Conservation (phyloP, 176 grass and related monocot genomes). For the Oryza officinalis region DNA sequence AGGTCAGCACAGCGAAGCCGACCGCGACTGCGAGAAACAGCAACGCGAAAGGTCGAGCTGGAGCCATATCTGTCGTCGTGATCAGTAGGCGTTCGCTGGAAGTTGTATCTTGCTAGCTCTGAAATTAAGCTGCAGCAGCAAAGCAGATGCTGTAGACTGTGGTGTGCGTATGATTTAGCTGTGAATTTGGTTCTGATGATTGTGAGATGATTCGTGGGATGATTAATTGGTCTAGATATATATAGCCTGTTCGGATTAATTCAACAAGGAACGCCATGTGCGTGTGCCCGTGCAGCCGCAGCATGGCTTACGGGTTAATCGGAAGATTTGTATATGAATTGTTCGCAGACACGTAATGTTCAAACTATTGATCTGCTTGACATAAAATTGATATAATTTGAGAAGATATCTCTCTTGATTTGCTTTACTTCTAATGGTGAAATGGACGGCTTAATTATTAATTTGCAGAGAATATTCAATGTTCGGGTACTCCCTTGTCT, state of each 20-base stretch:
- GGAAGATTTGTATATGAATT: neutral
- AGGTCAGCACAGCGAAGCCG: neutral
- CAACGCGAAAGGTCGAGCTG: neutral
- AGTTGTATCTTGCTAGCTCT: neutral
- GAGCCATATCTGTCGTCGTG: neutral
- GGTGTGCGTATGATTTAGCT: neutral
- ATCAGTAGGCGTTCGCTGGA: neutral
- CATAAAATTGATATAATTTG: neutral
- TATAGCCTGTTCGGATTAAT: neutral
- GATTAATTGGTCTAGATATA: neutral
- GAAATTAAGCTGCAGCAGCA: neutral
- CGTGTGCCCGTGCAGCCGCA: conserved; percentile 9
- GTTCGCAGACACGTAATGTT: conserved; percentile 3
- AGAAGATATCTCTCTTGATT: neutral
- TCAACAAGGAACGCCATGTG: neutral
- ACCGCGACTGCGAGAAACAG: neutral
- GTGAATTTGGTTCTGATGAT: neutral
- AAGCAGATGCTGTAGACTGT: neutral
- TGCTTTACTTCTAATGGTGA: neutral
- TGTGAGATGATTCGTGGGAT: too few relatives aligned
- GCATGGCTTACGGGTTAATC: conserved; percentile 32
- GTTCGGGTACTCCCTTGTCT: neutral
- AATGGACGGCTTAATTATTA: neutral
- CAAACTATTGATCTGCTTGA: too few relatives aligned
- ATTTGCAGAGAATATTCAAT: neutral